Conservation (phyloP, 257 asterid species). For the Euphrasia confusa region DNA sequence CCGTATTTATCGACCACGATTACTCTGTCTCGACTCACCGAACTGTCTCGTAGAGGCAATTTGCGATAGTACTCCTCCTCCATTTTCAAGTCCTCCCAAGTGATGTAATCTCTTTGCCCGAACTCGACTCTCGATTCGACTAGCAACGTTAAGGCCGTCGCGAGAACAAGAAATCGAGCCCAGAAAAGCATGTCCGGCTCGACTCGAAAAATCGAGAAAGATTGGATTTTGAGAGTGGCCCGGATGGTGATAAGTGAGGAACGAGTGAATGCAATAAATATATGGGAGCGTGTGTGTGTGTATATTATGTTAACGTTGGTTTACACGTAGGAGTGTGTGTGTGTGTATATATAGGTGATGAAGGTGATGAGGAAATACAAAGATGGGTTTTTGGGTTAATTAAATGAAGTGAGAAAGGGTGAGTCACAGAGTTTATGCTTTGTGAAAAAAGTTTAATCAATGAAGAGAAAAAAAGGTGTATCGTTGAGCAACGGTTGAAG, state of each 20-base stretch:
- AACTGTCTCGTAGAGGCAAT: constrained; percentile 12
- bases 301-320: neutral
- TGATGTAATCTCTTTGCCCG: constrained; percentile 29
- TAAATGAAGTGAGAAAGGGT: constrained; percentile 7
- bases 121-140: constrained; percentile 6
- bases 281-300: constrained; percentile 27
- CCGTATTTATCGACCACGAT: constrained; percentile 61
- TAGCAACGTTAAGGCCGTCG: constrained; percentile 10
- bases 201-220: neutral
- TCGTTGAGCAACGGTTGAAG: constrained; percentile 38
- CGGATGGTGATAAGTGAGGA: constrained; percentile 19
- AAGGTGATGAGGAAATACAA: constrained; percentile 19
- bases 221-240: neutral
- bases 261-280: constrained; percentile 36
- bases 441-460: neutral
- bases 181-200: constrained; percentile 10
- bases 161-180: constrained; percentile 14
- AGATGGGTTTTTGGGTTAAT: constrained; percentile 20
- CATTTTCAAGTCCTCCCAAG: constrained; percentile 62
- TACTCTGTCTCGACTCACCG: constrained; percentile 20
- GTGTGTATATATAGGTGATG: neutral
- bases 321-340: neutral
- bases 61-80: constrained; percentile 12
- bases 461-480: constrained; percentile 22
- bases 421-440: constrained; percentile 31